phyloP scores from a whole-genome alignment of 2,329 filamentous ascomycete genomes.

The Botryotinia globosa region DNA sequence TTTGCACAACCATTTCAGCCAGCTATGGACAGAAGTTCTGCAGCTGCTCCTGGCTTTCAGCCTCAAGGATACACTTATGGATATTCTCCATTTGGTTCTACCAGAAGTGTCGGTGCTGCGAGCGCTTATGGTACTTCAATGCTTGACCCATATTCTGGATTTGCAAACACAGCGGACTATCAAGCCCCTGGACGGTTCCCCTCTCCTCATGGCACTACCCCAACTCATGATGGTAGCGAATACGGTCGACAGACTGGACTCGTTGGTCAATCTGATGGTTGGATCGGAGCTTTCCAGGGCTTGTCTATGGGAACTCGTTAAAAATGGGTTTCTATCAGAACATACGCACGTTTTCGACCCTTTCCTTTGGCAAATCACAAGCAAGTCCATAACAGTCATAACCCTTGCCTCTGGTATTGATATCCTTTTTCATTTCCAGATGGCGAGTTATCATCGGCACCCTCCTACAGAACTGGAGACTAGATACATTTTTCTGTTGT shows the following conservation, averaged over 20 bases:
- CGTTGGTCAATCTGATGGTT: conserved; percentile 49
- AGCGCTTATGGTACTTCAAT: conserved; percentile 42
- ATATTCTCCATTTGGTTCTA: conserved; percentile 46
- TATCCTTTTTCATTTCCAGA: neutral
- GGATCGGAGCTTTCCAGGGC: conserved; percentile 63
- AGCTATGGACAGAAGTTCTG: conserved; percentile 43
- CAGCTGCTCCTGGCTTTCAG: conserved; percentile 42
- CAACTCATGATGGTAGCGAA: conserved; percentile 42
- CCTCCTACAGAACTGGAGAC: conserved; percentile 8
- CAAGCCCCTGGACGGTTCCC: conserved; percentile 48
- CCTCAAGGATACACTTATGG: conserved; percentile 42
- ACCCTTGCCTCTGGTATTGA: conserved; percentile 2
- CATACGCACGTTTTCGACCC: neutral
- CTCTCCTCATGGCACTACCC: conserved; percentile 40
- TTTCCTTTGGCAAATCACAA: neutral
- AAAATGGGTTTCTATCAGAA: neutral
- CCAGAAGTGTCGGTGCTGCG: conserved; percentile 40
- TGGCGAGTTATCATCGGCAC: neutral
- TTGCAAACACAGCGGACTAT: conserved; percentile 45
- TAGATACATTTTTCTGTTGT: conserved; percentile 17
- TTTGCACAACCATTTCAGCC: conserved; percentile 46
- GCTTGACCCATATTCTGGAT: conserved; percentile 46
- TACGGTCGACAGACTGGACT: conserved; percentile 45
- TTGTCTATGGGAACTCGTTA: conserved; percentile 60
- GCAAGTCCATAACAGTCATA: neutral